Evolutionary conservation across 257 asterid species (phyloP), one percentile per base, ranked within the genome.

Genomic region (Vinca minor): DNA sequence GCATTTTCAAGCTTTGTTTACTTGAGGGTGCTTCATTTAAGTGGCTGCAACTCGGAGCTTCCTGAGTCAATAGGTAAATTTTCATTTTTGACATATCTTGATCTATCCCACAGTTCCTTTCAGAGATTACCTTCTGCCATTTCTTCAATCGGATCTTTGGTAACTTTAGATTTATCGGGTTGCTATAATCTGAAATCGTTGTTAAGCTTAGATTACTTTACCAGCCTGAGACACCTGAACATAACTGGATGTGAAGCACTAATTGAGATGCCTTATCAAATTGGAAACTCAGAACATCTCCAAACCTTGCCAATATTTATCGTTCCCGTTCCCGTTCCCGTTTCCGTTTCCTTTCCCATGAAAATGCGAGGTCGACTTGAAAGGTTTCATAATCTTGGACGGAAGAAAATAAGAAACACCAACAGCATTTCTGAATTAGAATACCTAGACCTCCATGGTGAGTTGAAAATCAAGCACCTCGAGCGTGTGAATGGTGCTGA

Each of bases 221-320:
- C 57, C 23, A 59, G 52, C 57, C 62, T 75, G 45, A 66, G 79
- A 29, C 79, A 70, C 69, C 73, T 70, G 29, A 61, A 74, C 11
- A 58, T 74, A 49, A 31, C 3, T n/a, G 74, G 68, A 41, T 48
- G 71, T 64, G 63, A 57, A 14, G 63, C 52, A 20, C 54, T 74
- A 57, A 50, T 28, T 26, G 48, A 31, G 28, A 65, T 74, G 60
- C 78, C 78, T 35, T 14, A 39, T 63, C 67, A 66, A 21, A 60
- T 68, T 52, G 71, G 60, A 14, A 48, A 58, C 2, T 59, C 56
- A 62, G 54, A 25, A 48, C 59, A 69, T 55, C 74, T 74, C 65
- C 74, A 74, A 38, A 73, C 70, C 26, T 73, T 63, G 67, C 67
- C 70, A 17, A 62, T 69, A 57, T 73, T 35, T 38, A 46, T 68